Conservation (phyloP, 202 grass and related monocot genomes). For the Saccharum hybrid region DNA sequence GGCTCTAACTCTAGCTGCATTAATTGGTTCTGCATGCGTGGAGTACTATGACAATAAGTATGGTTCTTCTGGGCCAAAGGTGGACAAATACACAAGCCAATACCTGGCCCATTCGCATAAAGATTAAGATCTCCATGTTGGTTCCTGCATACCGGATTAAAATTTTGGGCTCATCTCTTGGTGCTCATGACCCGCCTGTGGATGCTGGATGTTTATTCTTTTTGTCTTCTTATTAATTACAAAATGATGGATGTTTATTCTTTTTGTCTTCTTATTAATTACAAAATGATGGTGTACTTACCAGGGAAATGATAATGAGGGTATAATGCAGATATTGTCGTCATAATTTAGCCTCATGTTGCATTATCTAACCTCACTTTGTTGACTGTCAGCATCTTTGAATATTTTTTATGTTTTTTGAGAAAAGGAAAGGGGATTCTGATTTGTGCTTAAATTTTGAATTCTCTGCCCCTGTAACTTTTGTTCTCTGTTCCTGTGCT, state of each 20-base stretch:
- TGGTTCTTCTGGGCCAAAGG: conserved; percentile 64
- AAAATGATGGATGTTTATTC: no score
- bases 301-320: conserved; percentile 37
- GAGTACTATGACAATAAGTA: conserved; percentile 88
- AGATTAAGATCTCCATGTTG: conserved; percentile 58
- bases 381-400: conserved; percentile 1
- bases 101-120: conserved; percentile 74
- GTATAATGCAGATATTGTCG: conserved; percentile 25
- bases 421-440: not conserved
- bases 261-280: not conserved
- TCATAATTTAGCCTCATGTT: conserved; percentile 23
- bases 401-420: not conserved
- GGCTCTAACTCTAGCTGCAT: conserved; percentile 83
- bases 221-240: not conserved
- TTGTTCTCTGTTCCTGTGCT: not conserved
- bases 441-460: not conserved
- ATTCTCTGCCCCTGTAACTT: not conserved
- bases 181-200: not conserved
- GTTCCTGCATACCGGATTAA: conserved; percentile 26
- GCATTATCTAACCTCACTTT: conserved; percentile 35
- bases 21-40: conserved; percentile 78
- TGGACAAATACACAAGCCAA: conserved; percentile 73
- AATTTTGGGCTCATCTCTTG: conserved; percentile 38
- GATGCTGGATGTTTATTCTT: conserved; percentile 37
- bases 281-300: conserved; percentile 33